These are phyloP conservation scores for Saturnispora dispora DNA, from an alignment of 805 yeast genomes.

Conservation along the genomic window DNA sequence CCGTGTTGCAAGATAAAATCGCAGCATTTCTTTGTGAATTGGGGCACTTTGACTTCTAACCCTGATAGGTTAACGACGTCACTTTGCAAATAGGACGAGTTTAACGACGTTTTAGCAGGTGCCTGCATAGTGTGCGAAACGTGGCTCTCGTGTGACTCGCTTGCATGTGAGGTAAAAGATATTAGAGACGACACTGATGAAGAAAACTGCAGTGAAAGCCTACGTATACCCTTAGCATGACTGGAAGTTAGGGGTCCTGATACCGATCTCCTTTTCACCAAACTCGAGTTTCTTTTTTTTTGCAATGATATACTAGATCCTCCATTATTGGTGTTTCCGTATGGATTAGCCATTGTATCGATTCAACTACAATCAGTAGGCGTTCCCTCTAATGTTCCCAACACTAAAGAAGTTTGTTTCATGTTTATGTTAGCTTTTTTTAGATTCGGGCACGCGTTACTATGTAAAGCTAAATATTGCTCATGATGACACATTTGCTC, in stretches of 20 bases:
- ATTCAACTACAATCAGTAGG: neutral
- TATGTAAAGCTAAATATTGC: neutral
- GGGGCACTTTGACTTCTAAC: slow-evolving; percentile 19
- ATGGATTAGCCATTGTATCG: neutral
- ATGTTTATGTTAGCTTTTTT: neutral
- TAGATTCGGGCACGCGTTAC: neutral
- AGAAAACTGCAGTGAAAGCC: slow-evolving; percentile 5
- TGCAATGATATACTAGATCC: neutral
- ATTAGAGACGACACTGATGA: slow-evolving; percentile 6
- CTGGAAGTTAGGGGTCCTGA: slow-evolving; percentile 1
- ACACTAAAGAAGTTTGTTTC: neutral
- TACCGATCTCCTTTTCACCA: slow-evolving; percentile 3
- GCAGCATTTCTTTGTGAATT: slow-evolving; percentile 27
- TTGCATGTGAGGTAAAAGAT: slow-evolving; percentile 5
- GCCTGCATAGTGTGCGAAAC: neutral
- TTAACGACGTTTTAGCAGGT: neutral
- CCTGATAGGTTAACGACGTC: slow-evolving; percentile 8
- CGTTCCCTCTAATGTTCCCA: neutral
- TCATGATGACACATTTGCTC: neutral
- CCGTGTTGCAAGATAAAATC: slow-evolving; percentile 18
- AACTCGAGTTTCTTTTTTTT: neutral
- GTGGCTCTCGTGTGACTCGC: neutral
- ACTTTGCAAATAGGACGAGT: neutral
- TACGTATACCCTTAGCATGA: slow-evolving; percentile 1
- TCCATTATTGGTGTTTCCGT: neutral